These are phyloP conservation scores for Macrophomina tecta DNA, from an alignment of 2,329 filamentous ascomycete genomes.

Conservation along the genomic window DNA sequence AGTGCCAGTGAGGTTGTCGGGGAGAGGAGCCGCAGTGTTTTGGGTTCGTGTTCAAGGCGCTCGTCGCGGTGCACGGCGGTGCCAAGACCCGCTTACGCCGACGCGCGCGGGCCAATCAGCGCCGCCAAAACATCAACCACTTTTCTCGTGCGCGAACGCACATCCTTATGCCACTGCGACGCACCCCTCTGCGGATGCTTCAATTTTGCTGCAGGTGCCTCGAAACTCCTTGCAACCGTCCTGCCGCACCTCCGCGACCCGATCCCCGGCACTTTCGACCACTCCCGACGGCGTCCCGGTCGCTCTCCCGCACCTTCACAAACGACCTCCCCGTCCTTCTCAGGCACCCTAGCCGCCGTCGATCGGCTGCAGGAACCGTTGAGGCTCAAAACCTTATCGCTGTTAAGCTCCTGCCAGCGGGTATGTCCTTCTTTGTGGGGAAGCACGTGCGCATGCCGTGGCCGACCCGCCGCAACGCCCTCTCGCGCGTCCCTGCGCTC, in stretches of 20 bases:
- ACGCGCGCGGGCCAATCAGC: slow-evolving; percentile 23
- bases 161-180: slow-evolving; percentile 20
- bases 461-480: slow-evolving; percentile 26
- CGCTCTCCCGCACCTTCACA: neutral
- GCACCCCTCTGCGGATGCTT: slow-evolving; percentile 20
- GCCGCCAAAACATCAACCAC: slow-evolving; percentile 23
- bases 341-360: slow-evolving; percentile 30
- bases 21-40: slow-evolving; percentile 20
- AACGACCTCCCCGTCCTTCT: slow-evolving; percentile 25
- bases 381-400: slow-evolving; percentile 32
- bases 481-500: slow-evolving; percentile 22
- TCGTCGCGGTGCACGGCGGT: slow-evolving; percentile 22
- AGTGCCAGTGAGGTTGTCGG: neutral
- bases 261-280: slow-evolving; percentile 6
- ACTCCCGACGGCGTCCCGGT: neutral
- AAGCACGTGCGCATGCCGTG: slow-evolving; percentile 31
- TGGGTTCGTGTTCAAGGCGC: slow-evolving; percentile 28
- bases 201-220: slow-evolving; percentile 4
- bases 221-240: neutral
- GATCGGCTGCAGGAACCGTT: slow-evolving; percentile 33
- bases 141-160: slow-evolving; percentile 20
- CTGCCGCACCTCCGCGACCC: slow-evolving; percentile 27
- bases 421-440: slow-evolving; percentile 30
- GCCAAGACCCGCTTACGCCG: slow-evolving; percentile 27
- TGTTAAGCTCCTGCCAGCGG: slow-evolving; percentile 29